Percentiles rank a stretch among this genome's conserved stretches.
phyloP scores from a whole-genome alignment of 108 stramenopile genomes.

The Cyclotella choctawhatcheeana region DNA sequence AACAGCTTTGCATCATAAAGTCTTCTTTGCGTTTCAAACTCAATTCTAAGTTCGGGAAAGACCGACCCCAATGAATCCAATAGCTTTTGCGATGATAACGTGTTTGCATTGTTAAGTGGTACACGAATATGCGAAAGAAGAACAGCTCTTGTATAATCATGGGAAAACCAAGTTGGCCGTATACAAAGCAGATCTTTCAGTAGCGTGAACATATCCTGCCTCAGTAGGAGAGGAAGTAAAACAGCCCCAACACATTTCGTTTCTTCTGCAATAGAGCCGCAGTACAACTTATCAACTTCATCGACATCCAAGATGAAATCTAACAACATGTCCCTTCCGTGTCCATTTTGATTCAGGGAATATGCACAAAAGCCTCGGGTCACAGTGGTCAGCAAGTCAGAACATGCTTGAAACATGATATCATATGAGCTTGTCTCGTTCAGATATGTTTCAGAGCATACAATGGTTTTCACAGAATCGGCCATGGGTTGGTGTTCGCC shows the following conservation, averaged over 20 bases:
- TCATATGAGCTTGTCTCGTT: background rate
- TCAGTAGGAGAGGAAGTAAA: constrained; percentile 27
- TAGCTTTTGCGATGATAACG: constrained; percentile 33
- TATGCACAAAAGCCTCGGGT: constrained; percentile 52
- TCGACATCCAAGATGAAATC: constrained; percentile 67
- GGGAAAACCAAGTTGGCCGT: constrained; percentile 45
- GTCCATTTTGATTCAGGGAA: constrained; percentile 9
- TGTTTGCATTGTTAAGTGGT: constrained; percentile 6
- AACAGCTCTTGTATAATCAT: constrained; percentile 15
- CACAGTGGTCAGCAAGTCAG: constrained; percentile 40
- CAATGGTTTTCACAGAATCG: constrained; percentile 17
- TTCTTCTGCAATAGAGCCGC: constrained; percentile 15
- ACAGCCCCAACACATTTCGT: constrained; percentile 24
- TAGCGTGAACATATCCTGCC: constrained; percentile 26
- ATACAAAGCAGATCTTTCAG: constrained; percentile 36
- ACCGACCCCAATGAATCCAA: constrained; percentile 54
- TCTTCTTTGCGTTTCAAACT: constrained; percentile 45
- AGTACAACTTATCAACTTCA: constrained; percentile 52
- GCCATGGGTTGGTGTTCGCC: constrained; percentile 13
- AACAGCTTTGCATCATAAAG: constrained; percentile 69
- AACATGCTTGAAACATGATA: constrained; percentile 17
- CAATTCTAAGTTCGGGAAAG: constrained; percentile 54
- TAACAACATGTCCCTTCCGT: constrained; percentile 34
- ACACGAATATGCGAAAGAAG: constrained; percentile 33
- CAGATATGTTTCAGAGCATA: constrained; percentile 1